Percentiles rank a stretch among this genome's conserved stretches.
Conservation (phyloP, 2,329 filamentous ascomycete genomes). For the Ophiosphaerella korrae region DNA sequence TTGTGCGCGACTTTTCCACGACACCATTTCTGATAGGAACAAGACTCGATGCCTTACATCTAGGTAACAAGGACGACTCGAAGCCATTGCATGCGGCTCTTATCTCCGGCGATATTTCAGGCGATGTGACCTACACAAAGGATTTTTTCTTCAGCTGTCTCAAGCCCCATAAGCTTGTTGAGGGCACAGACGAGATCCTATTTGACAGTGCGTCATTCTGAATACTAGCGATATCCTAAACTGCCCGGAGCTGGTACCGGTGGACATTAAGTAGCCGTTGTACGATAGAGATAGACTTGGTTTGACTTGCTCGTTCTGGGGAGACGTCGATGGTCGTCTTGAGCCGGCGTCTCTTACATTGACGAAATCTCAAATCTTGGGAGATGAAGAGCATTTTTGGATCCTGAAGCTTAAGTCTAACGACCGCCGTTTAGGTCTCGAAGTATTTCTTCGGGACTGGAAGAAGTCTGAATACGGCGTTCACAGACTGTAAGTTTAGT, state of each 20-base stretch:
- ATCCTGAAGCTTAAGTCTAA: too few relatives aligned
- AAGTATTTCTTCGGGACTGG: too few relatives aligned
- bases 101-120: constrained; percentile 5
- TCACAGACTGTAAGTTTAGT: too few relatives aligned
- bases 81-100: constrained; percentile 7
- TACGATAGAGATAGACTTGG: constrained; percentile 8
- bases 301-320: constrained; percentile 8
- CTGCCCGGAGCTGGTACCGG: constrained; percentile 5
- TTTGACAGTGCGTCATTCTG: background rate
- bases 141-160: constrained; percentile 8
- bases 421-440: too few relatives aligned
- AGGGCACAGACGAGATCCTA: constrained; percentile 5
- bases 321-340: background rate
- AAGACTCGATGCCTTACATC: constrained; percentile 6
- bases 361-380: too few relatives aligned
- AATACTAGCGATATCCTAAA: constrained; percentile 8
- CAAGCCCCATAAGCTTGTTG: constrained; percentile 5
- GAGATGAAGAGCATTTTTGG: too few relatives aligned
- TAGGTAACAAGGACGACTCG: constrained; percentile 5
- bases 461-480: too few relatives aligned
- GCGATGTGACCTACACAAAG: constrained; percentile 5
- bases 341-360: too few relatives aligned
- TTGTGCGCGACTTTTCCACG: constrained; percentile 3
- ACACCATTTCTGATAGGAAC: constrained; percentile 8
- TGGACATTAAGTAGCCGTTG: constrained; percentile 5